phyloP scores from a whole-genome alignment of 2,329 filamentous ascomycete genomes.

The Scleromitrula shiraiana region DNA sequence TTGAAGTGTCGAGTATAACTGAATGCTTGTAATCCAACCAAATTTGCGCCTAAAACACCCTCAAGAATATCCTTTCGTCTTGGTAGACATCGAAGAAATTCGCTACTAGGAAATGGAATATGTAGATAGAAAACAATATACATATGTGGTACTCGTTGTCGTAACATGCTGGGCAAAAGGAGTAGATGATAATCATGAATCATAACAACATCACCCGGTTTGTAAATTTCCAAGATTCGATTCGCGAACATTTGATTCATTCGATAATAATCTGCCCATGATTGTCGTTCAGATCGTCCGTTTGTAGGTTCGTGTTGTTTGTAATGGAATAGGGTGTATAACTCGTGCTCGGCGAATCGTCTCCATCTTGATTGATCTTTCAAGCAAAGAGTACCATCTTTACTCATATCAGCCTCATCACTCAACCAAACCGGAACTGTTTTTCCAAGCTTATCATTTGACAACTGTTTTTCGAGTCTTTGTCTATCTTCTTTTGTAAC shows the following conservation, averaged over 20 bases:
- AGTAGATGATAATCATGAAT: slow-evolving; percentile 94
- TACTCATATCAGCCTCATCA: slow-evolving; percentile 61
- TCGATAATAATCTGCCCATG: slow-evolving; percentile 88
- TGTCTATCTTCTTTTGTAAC: slow-evolving; percentile 63
- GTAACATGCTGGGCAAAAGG: slow-evolving; percentile 78
- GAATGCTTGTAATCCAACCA: slow-evolving; percentile 92
- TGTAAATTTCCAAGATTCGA: slow-evolving; percentile 79
- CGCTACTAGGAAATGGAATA: slow-evolving; percentile 90
- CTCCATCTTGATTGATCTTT: slow-evolving; percentile 83
- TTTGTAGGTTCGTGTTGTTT: slow-evolving; percentile 88
- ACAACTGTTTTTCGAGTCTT: slow-evolving; percentile 66
- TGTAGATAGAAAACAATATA: slow-evolving; percentile 95
- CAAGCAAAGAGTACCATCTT: slow-evolving; percentile 58
- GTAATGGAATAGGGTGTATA: slow-evolving; percentile 93
- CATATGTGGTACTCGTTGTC: slow-evolving; percentile 78
- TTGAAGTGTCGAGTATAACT: slow-evolving; percentile 93
- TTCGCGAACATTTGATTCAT: slow-evolving; percentile 92
- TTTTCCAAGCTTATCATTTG: slow-evolving; percentile 64
- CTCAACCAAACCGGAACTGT: slow-evolving; percentile 85
- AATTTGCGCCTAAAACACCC: slow-evolving; percentile 81
- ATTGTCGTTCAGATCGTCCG: slow-evolving; percentile 68
- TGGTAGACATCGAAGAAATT: slow-evolving; percentile 84
- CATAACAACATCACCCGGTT: slow-evolving; percentile 84
- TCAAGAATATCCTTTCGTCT: slow-evolving; percentile 85
- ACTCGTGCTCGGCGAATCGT: slow-evolving; percentile 80